Evolutionary conservation across 2,329 filamentous ascomycete genomes (phyloP), one percentile per base, ranked within the genome.

Genomic region (Salinomyces thailandicus): DNA sequence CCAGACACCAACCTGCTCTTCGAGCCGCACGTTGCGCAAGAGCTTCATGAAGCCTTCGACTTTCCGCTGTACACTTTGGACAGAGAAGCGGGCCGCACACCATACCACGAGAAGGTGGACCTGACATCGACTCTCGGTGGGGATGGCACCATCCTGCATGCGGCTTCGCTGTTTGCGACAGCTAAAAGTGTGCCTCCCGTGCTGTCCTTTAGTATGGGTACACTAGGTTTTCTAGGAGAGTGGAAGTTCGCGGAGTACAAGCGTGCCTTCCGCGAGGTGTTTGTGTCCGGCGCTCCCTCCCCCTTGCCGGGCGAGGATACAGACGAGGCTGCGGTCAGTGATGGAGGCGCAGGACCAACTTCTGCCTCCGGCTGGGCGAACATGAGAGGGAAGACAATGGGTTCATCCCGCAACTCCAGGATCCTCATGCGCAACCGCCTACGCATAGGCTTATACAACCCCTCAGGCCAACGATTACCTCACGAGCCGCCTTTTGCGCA

Each of bases 221-320:
- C 89, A 0, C 67, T 98, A 1, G 91, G 91, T 0, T 98, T 98
- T 49, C 65, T 98, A 5, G 87, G 89, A 12, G 89, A 96, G 61
- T 98, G 89, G 87, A 93, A 91, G 52, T 96, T 96, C 57, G 70
- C 71, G 5, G 87, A 96, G 52, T 85, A 93, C 64, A 94, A 94
- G 62, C 74, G 84, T 33, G 91, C 91, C 0, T 94, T 93, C 65
- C 71, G 85, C 33, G 85, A 95, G 56, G 85, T 91, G 36, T 95
- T 93, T 63, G 93, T 94, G 82, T 80, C 76, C 27, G 79, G 78
- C 3, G 72, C 77, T 3, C 49, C 53, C 5, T 38, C 43, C 13
- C 46, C 49, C 15, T 30, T 28, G 13, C 24, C 31, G 22, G 22
- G 9, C 9, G 9, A 26, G 22, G 9, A n/a, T n/a, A 9, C 22